These are phyloP conservation scores for Mycena amicta DNA, from an alignment of 768 basidiomycete species.

Conservation along the genomic window DNA sequence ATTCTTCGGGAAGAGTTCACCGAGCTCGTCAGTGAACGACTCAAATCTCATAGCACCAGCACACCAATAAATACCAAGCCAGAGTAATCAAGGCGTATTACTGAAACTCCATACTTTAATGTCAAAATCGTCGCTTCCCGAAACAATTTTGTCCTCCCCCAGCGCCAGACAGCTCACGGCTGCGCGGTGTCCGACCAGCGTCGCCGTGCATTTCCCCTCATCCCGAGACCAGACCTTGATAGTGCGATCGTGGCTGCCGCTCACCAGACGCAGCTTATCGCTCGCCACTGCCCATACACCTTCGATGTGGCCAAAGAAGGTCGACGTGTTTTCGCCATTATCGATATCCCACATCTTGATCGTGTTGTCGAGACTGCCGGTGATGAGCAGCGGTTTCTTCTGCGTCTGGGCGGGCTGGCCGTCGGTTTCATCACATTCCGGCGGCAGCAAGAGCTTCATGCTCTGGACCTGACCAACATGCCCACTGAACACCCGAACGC, in stretches of 20 bases:
- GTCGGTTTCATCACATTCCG: conserved; percentile 42
- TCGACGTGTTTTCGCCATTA: conserved; percentile 71
- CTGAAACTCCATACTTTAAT: conserved; percentile 81
- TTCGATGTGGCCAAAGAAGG: conserved; percentile 97
- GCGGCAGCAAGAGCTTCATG: conserved; percentile 75
- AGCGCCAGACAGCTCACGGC: conserved; percentile 91
- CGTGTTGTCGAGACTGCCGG: conserved; percentile 92
- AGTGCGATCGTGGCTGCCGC: conserved; percentile 94
- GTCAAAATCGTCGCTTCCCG: conserved; percentile 93
- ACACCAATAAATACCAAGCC: no score
- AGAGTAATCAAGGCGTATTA: not conserved
- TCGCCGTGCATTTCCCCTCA: conserved; percentile 82
- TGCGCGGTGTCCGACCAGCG: conserved; percentile 90
- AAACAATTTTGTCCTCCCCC: conserved; percentile 93
- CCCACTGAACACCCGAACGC: conserved; percentile 81
- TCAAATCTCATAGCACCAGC: conserved; percentile 28
- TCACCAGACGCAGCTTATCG: conserved; percentile 89
- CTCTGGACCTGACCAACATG: conserved; percentile 96
- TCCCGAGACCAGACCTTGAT: conserved; percentile 98
- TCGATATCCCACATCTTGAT: conserved; percentile 97
- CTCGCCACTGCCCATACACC: conserved; percentile 96
- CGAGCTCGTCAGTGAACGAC: conserved; percentile 75
- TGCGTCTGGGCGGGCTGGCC: conserved; percentile 20
- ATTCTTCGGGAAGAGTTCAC: conserved; percentile 89
- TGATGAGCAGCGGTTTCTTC: conserved; percentile 77